Evolutionary conservation across 129 eudicot species (phyloP), one percentile per base, ranked within the genome.

Genomic region (Lactuca saligna): DNA sequence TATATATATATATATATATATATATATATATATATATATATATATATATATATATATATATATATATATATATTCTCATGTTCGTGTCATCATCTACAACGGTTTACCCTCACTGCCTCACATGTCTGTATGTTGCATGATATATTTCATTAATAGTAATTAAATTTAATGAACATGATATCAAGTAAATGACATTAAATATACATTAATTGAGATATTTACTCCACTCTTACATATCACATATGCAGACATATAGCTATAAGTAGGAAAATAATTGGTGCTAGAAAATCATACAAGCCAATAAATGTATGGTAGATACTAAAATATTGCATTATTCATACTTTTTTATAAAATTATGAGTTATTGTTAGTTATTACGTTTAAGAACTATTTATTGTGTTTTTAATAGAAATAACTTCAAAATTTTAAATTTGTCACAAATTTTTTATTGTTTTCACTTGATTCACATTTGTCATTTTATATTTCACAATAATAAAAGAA

Each of bases 171-270:
- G 12, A 67, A n/a, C 68, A 75, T 39, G 54, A 29, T 38, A 34
- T 74, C 60, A 66, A 66, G 17, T 75, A 75, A 75, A 68, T 60
- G 69, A 37, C 74, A 51, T 75, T 68, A 60, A 75, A 53, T 55
- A 41, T 4, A n/a, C 70, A 68, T 29, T 76, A 68, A 76, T 61
- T 68, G 65, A 42, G 13, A 15, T 68, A 61, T 56, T 76, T 68
- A 68, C 54, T 71, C 7, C 10, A 49, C 49, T 48, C 63, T 39
- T 33, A 64, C 66, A 37, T 63, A 59, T 58, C 20, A 25, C 71
- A 34, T 57, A 57, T 65, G 57, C 78, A 65, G 32, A 55, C 49
- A 64, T 48, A 35, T 51, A 32, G 69, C 35, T 75, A 42, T 75
- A 50, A 67, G 42, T 49, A 35, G 42, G 39, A 76, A 60, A 68